These are phyloP conservation scores for Auricularia sp. DNA, from an alignment of 768 basidiomycete genomes.

Conservation along the genomic window DNA sequence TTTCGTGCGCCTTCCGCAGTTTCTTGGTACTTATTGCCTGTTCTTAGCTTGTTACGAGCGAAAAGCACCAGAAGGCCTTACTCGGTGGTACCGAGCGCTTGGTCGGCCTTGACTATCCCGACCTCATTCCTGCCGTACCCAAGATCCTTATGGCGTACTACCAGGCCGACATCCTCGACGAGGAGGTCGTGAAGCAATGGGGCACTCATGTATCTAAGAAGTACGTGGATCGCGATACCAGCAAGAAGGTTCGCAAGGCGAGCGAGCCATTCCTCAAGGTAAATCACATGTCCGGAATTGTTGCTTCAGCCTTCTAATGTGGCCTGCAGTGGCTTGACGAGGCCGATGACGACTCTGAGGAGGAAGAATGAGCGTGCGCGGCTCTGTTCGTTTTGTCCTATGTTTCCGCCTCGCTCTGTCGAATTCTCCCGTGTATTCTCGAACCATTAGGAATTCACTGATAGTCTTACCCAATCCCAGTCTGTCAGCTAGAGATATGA, in stretches of 20 bases:
- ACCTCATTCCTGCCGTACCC: conserved; percentile 61
- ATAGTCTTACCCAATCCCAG: not conserved
- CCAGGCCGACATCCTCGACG: conserved; percentile 85
- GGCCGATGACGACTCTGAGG: conserved; percentile 64
- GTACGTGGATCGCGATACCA: conserved; percentile 88
- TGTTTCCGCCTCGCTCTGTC: not conserved
- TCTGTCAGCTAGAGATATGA: not conserved
- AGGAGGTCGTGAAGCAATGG: conserved; percentile 85
- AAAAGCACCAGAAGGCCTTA: conserved; percentile 92
- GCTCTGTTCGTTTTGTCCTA: not conserved
- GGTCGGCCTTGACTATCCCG: conserved; percentile 65
- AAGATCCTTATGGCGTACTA: conserved; percentile 93
- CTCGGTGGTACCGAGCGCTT: conserved; percentile 88
- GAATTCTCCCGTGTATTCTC: not conserved
- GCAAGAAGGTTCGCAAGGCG: conserved; percentile 93
- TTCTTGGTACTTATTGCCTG: not conserved
- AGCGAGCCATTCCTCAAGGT: conserved; percentile 93
- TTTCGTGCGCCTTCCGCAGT: conserved; percentile 6
- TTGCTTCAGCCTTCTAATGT: not conserved
- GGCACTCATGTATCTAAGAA: conserved; percentile 95
- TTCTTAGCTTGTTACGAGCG: conserved; percentile 70
- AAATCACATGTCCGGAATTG: conserved; percentile 10
- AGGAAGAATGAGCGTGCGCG: conserved; percentile 23
- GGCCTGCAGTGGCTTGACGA: conserved; percentile 69
- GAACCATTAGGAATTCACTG: not conserved